phyloP scores from a whole-genome alignment of 1,284 basidiomycete genomes.

The Sporisorium reilianum region DNA sequence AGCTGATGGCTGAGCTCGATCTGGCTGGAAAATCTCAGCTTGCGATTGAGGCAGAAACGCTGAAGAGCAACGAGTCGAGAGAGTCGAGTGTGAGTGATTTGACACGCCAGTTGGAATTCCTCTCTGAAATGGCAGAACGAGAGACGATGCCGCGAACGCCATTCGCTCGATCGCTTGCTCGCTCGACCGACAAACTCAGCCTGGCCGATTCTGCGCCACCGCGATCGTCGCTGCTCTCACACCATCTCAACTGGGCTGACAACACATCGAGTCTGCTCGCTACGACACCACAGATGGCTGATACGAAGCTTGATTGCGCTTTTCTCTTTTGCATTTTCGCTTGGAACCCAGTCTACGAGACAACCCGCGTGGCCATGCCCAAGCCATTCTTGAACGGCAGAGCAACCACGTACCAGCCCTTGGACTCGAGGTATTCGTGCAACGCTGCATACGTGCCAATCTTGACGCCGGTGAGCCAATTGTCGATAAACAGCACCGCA shows the following conservation, averaged over 20 bases:
- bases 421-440: conserved; percentile 33
- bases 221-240: background rate
- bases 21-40: background rate
- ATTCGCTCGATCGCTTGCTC: no score
- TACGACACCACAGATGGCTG: background rate
- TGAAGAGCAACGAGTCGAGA: background rate
- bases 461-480: conserved; percentile 35
- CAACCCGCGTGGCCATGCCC: conserved; percentile 34
- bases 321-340: background rate
- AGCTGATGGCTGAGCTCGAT: background rate
- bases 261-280: background rate
- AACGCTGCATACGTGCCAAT: conserved; percentile 31
- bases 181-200: background rate
- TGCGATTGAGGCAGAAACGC: conserved; percentile 1
- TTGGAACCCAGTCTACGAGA: background rate
- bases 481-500: conserved; percentile 43
- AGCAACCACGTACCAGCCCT: conserved; percentile 35
- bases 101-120: background rate
- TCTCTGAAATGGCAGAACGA: background rate
- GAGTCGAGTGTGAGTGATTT: background rate
- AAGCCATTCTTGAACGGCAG: conserved; percentile 50
- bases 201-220: background rate
- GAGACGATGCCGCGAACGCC: no score
- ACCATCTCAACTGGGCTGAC: background rate
- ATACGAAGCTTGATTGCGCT: background rate